Evolutionary conservation across 2,329 filamentous ascomycete genomes (phyloP), one percentile per base, ranked within the genome.

Genomic region (Hymenoscyphus infarciens): DNA sequence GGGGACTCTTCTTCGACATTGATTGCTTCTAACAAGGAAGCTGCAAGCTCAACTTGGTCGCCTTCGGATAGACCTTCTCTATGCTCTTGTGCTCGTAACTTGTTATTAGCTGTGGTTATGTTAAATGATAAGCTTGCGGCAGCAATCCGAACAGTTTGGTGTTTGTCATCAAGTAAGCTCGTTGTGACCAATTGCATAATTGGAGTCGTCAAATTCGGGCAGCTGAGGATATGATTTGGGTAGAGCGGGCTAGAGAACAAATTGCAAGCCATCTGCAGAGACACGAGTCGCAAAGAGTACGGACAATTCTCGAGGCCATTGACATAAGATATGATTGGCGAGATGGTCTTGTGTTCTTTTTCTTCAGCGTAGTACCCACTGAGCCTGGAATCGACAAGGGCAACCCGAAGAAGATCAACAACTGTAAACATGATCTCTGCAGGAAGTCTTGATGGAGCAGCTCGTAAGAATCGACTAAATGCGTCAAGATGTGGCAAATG

Each of bases 121-220:
- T 98, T 97, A 79, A 92, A 95, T 0, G 93, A 84, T 2, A 98
- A 81, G 1, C 89, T 91, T 0, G 93, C 87, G 0, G 93, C 91
- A 1, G 92, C 90, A 2, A 94, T 89, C 52, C 93, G 86, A 1
- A 94, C 83, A 60, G 87, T 92, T 55, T 82, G 81, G 69, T 95
- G 87, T 56, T 83, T 83, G 33, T 87, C 85, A 69, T 97, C 92
- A 0, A 97, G 82, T 29, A 98, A 87, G 65, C 88, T 91, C 1
- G 87, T 85, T 0, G 91, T 90, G 22, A 95, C 82, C 15, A 97
- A 81, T 63, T 84, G 80, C 1, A 90, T 86, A 31, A 94, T 78
- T 0, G 85, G 80, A 1, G 78, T 74, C 5, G 86, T 83, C 57
- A 92, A 75, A 25, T 69, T 59, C 1, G 76, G 75, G 53, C 83